Conservation (phyloP, 2,329 filamentous ascomycete species). For the Ascochyta clinopodiicola region DNA sequence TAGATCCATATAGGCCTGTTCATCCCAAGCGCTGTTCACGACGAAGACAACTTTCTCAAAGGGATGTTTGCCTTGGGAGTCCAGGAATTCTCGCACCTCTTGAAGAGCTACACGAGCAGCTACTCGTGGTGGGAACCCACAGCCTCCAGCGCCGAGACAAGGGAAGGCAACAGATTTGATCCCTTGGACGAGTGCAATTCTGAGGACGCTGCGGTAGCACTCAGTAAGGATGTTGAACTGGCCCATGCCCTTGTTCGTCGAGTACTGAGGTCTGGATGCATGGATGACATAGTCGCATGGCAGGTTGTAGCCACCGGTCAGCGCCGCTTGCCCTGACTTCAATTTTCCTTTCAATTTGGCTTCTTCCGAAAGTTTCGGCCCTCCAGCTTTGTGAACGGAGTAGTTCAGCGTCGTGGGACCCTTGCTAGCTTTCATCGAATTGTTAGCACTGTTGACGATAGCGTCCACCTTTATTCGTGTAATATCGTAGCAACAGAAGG, state of each 20-base stretch:
- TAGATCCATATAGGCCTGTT: constrained; percentile 39
- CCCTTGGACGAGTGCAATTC: constrained; percentile 24
- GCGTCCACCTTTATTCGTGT: constrained; percentile 44
- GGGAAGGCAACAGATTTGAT: constrained; percentile 46
- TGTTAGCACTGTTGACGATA: constrained; percentile 43
- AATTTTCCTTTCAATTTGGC: constrained; percentile 18
- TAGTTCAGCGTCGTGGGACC: constrained; percentile 29
- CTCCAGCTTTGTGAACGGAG: constrained; percentile 37
- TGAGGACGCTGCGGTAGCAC: constrained; percentile 41
- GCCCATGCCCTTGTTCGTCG: constrained; percentile 21
- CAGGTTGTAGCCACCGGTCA: constrained; percentile 39
- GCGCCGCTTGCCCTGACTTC: constrained; percentile 29
- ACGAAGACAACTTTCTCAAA: constrained; percentile 45
- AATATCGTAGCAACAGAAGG: constrained; percentile 40
- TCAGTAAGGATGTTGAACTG: constrained; percentile 38
- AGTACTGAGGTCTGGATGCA: constrained; percentile 36
- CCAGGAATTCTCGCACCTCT: constrained; percentile 42
- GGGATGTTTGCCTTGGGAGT: constrained; percentile 23
- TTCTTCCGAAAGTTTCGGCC: constrained; percentile 34
- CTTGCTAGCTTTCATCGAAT: constrained; percentile 18
- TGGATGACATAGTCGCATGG: constrained; percentile 43
- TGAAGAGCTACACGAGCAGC: constrained; percentile 44
- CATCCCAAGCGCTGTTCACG: constrained; percentile 31
- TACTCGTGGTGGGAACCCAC: constrained; percentile 37
- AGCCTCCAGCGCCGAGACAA: constrained; percentile 40